A percentile compares a stretch with the other conserved stretches of the same genome.
These are phyloP conservation scores for Tulasnella sp. DNA, from an alignment of 768 basidiomycete genomes.

Conservation along the genomic window DNA sequence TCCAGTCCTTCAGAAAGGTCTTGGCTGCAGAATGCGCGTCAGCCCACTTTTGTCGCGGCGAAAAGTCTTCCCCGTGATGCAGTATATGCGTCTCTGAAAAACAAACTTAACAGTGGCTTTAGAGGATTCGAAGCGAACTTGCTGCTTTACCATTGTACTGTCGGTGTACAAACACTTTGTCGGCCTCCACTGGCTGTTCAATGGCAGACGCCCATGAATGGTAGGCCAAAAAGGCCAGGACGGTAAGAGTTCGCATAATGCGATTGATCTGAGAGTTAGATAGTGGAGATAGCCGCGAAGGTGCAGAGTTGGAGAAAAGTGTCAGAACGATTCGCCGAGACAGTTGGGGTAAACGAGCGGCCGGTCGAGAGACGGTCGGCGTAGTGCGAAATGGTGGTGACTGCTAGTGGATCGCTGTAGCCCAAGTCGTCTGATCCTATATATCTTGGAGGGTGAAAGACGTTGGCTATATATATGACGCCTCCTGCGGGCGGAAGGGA, in stretches of 20 bases:
- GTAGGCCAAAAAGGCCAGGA: not conserved
- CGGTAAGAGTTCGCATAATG: not conserved
- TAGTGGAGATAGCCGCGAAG: not conserved
- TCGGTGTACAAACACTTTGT: not conserved
- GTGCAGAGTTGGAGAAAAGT: not conserved
- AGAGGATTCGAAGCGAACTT: too few species aligned
- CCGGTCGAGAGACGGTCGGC: too few species aligned
- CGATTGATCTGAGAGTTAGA: not conserved
- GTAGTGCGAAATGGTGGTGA: too few species aligned
- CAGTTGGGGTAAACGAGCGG: too few species aligned
- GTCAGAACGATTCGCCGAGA: too few species aligned
- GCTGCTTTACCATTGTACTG: not conserved
- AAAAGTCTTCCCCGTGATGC: not conserved
- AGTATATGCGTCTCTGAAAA: not conserved
- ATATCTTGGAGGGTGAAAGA: not conserved
- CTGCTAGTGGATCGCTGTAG: not conserved
- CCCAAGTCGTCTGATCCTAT: not conserved
- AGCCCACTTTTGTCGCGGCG: constrained; percentile 18
- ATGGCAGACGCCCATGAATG: not conserved
- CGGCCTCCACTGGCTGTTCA: not conserved
- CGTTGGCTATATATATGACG: not conserved
- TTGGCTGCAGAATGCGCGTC: constrained; percentile 22
- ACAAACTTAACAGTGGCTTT: too few species aligned
- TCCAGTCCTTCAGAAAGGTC: constrained; percentile 22
- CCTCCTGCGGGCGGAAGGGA: not conserved